Percentiles rank a stretch among this genome's conserved stretches.
phyloP scores from a whole-genome alignment of 805 yeast species.

The Candida sanyiensis region DNA sequence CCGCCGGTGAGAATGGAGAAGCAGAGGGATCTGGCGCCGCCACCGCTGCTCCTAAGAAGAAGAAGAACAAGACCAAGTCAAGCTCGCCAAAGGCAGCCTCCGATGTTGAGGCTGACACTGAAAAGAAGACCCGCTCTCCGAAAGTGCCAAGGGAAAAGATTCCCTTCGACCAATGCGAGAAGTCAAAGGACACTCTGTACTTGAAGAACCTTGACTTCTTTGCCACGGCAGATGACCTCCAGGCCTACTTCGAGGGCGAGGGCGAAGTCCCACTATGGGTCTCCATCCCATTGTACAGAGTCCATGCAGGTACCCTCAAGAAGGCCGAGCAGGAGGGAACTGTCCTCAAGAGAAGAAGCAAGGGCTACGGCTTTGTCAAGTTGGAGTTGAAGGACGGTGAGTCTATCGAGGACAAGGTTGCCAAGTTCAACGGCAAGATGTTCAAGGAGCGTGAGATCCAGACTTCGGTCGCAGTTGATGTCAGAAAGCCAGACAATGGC shows the following conservation, averaged over 20 bases:
- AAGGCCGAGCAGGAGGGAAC: constrained; percentile 41
- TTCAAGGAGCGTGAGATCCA: constrained; percentile 60
- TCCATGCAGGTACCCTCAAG: constrained; percentile 39
- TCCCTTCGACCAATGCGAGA: constrained; percentile 33
- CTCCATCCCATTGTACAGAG: constrained; percentile 49
- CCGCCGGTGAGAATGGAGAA: constrained; percentile 10
- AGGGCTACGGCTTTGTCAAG: constrained; percentile 62
- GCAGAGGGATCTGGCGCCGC: constrained; percentile 6
- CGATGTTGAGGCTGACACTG: constrained; percentile 5
- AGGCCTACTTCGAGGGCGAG: constrained; percentile 40
- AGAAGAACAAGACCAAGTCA: neutral
- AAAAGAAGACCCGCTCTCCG: constrained; percentile 13
- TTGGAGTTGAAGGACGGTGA: constrained; percentile 33
- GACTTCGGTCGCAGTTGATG: constrained; percentile 70
- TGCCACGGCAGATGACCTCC: constrained; percentile 47
- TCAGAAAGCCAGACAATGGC: constrained; percentile 30
- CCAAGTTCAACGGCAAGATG: constrained; percentile 58
- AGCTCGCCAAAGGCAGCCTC: constrained; percentile 5
- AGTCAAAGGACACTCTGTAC: constrained; percentile 48
- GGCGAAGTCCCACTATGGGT: constrained; percentile 50
- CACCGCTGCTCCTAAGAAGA: neutral
- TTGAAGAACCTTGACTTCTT: constrained; percentile 60
- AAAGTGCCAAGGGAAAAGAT: constrained; percentile 25
- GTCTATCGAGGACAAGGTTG: constrained; percentile 58
- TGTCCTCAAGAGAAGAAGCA: constrained; percentile 40